Evolutionary conservation across 176 grass and related monocot genomes (phyloP).

Genomic region (Aegilops bicornis): DNA sequence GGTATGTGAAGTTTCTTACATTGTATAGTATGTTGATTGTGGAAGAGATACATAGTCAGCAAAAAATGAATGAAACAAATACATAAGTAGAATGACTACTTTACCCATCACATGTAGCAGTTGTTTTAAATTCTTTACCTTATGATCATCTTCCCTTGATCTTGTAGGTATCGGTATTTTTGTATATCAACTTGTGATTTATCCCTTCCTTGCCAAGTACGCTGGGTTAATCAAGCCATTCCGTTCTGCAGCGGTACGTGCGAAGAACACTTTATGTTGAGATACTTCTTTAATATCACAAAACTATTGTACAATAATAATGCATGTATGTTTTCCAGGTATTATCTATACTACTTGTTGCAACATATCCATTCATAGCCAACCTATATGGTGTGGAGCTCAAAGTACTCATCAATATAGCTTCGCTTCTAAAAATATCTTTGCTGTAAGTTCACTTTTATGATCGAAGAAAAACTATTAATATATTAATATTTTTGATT

Average conservation of each 20-base stretch:
- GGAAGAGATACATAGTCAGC: not conserved
- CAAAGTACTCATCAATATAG: constrained; percentile 45
- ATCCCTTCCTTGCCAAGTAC: constrained; percentile 42
- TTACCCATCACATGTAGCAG: not conserved
- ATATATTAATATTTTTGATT: too few relatives aligned
- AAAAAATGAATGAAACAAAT: not conserved
- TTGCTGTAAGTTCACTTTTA: constrained; percentile 40
- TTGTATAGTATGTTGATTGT: not conserved
- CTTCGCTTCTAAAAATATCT: constrained; percentile 54
- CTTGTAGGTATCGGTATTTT: constrained; percentile 48
- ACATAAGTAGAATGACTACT: not conserved
- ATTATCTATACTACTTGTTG: constrained; percentile 49
- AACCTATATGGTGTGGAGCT: constrained; percentile 43
- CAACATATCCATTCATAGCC: constrained; percentile 53
- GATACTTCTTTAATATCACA: not conserved
- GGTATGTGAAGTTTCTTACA: constrained; percentile 31
- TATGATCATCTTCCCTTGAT: not conserved
- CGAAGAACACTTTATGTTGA: not conserved
- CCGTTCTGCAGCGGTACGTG: constrained; percentile 40
- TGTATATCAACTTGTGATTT: constrained; percentile 48
- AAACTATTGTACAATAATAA: not conserved
- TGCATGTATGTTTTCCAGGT: constrained; percentile 38
- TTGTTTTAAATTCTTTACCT: not conserved
- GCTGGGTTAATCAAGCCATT: constrained; percentile 44
- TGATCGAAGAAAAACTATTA: not conserved